Evolutionary conservation across 352 stramenopile species (phyloP).

Genomic region (Pelagophyceae sp.): DNA sequence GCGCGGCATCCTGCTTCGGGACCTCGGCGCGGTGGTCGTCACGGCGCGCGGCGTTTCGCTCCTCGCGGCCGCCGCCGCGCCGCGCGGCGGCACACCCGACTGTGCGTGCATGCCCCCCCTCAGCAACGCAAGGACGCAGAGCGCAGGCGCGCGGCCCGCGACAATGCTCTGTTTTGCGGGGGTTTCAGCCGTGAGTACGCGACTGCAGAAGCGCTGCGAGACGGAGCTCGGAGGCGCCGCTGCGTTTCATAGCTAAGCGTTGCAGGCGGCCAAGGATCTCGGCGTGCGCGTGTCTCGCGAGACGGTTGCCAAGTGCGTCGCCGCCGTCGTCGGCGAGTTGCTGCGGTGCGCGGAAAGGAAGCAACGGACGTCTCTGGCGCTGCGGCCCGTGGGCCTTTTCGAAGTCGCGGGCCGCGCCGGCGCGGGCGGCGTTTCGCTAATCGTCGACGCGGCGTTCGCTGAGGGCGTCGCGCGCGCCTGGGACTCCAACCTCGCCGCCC

Average conservation of each 20-base stretch:
- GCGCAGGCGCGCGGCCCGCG: slow-evolving; percentile 2
- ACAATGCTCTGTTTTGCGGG: background rate
- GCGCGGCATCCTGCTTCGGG: background rate
- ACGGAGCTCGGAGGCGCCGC: too few species aligned
- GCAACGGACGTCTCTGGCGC: background rate
- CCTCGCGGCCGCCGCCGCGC: background rate
- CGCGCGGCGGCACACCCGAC: background rate
- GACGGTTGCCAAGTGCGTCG: background rate
- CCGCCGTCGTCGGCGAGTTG: background rate
- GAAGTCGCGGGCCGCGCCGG: background rate
- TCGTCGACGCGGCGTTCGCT: background rate
- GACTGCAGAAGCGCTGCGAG: too few species aligned
- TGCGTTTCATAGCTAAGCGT: too few species aligned
- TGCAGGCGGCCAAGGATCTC: too few species aligned
- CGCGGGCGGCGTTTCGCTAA: background rate
- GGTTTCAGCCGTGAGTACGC: background rate
- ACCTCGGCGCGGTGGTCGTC: background rate
- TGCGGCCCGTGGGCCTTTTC: slow-evolving; percentile 5
- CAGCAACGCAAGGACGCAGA: too few species aligned
- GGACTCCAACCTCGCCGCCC: background rate
- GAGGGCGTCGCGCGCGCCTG: background rate
- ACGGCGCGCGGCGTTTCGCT: background rate
- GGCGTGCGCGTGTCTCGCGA: background rate
- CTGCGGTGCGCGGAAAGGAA: background rate
- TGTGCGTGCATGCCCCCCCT: too few species aligned